Conservation (phyloP, 257 asterid species). For the Anisodus acutangulus region DNA sequence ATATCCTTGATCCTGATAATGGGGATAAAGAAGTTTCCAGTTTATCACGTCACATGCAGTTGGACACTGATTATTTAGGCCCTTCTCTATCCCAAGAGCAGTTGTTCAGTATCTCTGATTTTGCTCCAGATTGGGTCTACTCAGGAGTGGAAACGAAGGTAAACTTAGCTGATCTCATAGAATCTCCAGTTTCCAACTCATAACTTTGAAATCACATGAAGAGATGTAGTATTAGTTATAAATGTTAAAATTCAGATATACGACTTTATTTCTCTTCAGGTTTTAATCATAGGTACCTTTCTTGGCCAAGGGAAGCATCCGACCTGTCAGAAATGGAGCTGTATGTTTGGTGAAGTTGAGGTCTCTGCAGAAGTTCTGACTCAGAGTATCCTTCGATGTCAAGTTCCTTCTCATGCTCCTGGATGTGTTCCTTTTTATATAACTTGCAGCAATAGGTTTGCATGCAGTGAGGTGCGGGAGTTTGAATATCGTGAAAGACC, state of each 20-base stretch:
- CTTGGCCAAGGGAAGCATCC: conserved; percentile 31
- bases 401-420: conserved; percentile 40
- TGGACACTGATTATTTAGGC: conserved; percentile 33
- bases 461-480: conserved; percentile 45
- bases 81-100: conserved; percentile 39
- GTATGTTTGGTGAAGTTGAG: conserved; percentile 47
- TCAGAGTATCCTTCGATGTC: conserved; percentile 35
- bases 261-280: conserved; percentile 23
- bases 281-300: conserved; percentile 39
- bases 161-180: conserved; percentile 11
- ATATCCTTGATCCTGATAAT: conserved; percentile 34
- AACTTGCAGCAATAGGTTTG: conserved; percentile 40
- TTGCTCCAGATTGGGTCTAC: conserved; percentile 42
- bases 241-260: conserved; percentile 9
- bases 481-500: conserved; percentile 38
- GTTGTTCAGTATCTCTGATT: conserved; percentile 37
- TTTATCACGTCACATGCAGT: conserved; percentile 36
- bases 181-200: background rate
- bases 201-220: background rate
- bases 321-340: conserved; percentile 35
- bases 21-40: conserved; percentile 34
- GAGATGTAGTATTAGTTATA: conserved; percentile 1
- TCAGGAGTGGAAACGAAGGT: conserved; percentile 41
- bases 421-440: conserved; percentile 42
- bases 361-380: conserved; percentile 38